Conservation (phyloP, 1,139 yeast species). For the Ogataea hybrid region DNA sequence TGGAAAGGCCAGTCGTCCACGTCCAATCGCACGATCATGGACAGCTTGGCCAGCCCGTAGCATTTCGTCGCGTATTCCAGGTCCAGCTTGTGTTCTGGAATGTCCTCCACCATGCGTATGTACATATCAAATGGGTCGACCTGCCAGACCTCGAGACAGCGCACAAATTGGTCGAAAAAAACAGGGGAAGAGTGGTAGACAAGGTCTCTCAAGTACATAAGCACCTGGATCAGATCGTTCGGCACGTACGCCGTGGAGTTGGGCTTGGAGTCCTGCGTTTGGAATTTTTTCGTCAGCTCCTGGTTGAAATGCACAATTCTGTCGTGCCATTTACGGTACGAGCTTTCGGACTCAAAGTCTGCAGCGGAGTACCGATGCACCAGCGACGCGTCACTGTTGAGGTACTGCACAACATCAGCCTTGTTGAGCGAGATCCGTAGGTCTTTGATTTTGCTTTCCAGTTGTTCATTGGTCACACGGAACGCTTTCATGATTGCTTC, state of each 20-base stretch:
- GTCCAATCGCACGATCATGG: slow-evolving; percentile 25
- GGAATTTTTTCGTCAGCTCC: slow-evolving; percentile 9
- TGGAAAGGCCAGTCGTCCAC: slow-evolving; percentile 27
- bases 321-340: slow-evolving; percentile 23
- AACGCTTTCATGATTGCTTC: slow-evolving; percentile 14
- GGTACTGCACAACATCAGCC: slow-evolving; percentile 16
- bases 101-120: slow-evolving; percentile 11
- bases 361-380: slow-evolving; percentile 12
- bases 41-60: slow-evolving; percentile 22
- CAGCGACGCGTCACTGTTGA: slow-evolving; percentile 16
- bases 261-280: background rate
- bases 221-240: slow-evolving; percentile 14
- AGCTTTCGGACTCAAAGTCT: slow-evolving; percentile 22
- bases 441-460: slow-evolving; percentile 10
- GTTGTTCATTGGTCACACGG: slow-evolving; percentile 3
- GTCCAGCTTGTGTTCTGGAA: slow-evolving; percentile 15
- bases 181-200: slow-evolving; percentile 18
- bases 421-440: slow-evolving; percentile 15
- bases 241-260: slow-evolving; percentile 13
- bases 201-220: slow-evolving; percentile 14
- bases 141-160: slow-evolving; percentile 31
- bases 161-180: slow-evolving; percentile 25
- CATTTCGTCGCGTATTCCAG: slow-evolving; percentile 23
- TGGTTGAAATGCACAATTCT: slow-evolving; percentile 17
- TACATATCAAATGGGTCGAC: slow-evolving; percentile 28